phyloP scores from a whole-genome alignment of 1,284 basidiomycete species.

The Cryptococcus wingfieldii region DNA sequence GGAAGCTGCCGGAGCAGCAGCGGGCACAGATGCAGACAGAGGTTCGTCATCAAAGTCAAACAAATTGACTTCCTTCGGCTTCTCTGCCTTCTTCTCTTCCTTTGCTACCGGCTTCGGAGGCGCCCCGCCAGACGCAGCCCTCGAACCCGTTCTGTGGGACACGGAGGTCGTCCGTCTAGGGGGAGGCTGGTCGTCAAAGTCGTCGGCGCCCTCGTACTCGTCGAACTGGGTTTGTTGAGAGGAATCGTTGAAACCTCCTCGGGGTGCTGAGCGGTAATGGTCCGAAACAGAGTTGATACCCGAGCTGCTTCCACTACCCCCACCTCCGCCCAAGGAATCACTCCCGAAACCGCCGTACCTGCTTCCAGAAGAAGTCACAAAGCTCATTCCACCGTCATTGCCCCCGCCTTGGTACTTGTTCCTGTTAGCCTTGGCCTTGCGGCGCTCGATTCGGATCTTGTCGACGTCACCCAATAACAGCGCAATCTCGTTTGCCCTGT shows the following conservation, averaged over 20 bases:
- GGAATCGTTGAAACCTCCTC: conserved; percentile 7
- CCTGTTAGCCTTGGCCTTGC: conserved; percentile 90
- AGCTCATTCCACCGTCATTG: conserved; percentile 60
- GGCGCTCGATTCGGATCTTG: conserved; percentile 77
- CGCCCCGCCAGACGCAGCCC: conserved; percentile 16
- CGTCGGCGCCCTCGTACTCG: conserved; percentile 96
- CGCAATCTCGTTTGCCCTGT: conserved; percentile 86
- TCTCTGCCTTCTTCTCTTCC: conserved; percentile 45
- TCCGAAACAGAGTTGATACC: conserved; percentile 23
- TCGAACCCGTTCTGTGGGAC: conserved; percentile 3
- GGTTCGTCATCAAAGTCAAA: conserved; percentile 73
- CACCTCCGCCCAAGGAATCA: conserved; percentile 56
- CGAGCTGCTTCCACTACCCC: conserved; percentile 49
- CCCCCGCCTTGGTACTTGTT: conserved; percentile 86
- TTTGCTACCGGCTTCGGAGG: conserved; percentile 50
- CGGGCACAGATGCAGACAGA: conserved; percentile 44
- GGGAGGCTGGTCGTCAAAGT: conserved; percentile 59
- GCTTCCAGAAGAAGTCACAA: conserved; percentile 46
- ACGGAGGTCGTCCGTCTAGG: conserved; percentile 38
- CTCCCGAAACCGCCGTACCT: conserved; percentile 80
- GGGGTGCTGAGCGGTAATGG: conserved; percentile 27
- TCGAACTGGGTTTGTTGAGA: conserved; percentile 57
- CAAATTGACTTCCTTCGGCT: conserved; percentile 60
- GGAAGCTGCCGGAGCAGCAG: conserved; percentile 53
- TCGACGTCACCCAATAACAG: conserved; percentile 88